Evolutionary conservation across 2,329 filamentous ascomycete species (phyloP).

Genomic region (Fusarium robinianum): DNA sequence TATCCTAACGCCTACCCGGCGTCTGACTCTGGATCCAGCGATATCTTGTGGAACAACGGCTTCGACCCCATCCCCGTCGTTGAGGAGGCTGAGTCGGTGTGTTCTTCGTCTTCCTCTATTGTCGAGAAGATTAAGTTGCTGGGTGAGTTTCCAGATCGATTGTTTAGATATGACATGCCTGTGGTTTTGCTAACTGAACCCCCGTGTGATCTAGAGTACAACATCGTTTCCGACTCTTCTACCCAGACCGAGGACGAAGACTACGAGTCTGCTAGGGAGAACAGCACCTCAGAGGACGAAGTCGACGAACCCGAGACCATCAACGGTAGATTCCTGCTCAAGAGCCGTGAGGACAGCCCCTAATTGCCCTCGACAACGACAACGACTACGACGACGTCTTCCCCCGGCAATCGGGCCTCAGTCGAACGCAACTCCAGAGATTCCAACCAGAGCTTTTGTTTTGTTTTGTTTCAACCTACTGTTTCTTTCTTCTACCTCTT

Average conservation of each 20-base stretch:
- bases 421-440: no score
- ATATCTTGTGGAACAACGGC: conserved; percentile 25
- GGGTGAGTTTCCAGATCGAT: conserved; percentile 35
- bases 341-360: no score
- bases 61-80: conserved; percentile 39
- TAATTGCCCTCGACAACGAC: not conserved
- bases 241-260: conserved; percentile 2
- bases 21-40: conserved; percentile 9
- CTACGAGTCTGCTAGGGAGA: conserved; percentile 12
- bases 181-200: no score
- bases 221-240: conserved; percentile 19
- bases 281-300: conserved; percentile 18
- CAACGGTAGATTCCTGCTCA: conserved; percentile 1
- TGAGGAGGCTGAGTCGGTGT: conserved; percentile 41
- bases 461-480: no score
- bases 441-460: no score
- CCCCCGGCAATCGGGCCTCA: no score
- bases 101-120: conserved; percentile 32
- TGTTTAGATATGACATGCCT: no score
- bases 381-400: conserved; percentile 5
- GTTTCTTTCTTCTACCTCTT: no score
- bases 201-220: conserved; percentile 33
- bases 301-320: conserved; percentile 7
- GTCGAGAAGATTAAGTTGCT: conserved; percentile 35
- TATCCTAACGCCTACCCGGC: not conserved